phyloP scores from a whole-genome alignment of 495 filamentous ascomycete species.

The Viridothelium virens region DNA sequence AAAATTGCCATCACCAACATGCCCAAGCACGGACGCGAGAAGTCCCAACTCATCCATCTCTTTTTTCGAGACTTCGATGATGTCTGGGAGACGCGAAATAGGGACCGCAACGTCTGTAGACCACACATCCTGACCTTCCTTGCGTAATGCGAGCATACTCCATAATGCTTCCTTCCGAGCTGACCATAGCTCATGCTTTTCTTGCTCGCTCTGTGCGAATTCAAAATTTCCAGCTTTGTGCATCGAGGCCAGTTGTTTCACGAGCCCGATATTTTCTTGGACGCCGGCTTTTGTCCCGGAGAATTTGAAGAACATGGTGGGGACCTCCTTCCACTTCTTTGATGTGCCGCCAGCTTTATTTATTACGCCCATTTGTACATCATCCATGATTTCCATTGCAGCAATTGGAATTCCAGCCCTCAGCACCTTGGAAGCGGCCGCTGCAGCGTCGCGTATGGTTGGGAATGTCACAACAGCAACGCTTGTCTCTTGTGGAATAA shows the following conservation, averaged over 20 bases:
- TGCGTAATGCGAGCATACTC: conserved; percentile 58
- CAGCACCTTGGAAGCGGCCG: conserved; percentile 72
- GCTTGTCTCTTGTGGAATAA: conserved; percentile 63
- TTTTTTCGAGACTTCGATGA: conserved; percentile 71
- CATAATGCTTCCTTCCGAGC: conserved; percentile 65
- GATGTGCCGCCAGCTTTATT: conserved; percentile 69
- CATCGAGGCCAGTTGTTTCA: conserved; percentile 55
- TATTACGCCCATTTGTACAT: conserved; percentile 89
- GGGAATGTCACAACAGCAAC: conserved; percentile 81
- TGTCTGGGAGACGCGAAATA: conserved; percentile 60
- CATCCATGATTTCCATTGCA: conserved; percentile 86
- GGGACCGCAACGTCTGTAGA: conserved; percentile 80
- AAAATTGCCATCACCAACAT: conserved; percentile 81
- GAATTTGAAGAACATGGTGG: conserved; percentile 95
- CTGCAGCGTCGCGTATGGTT: conserved; percentile 68
- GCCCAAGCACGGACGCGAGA: conserved; percentile 66
- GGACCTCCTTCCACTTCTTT: conserved; percentile 64
- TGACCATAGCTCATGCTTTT: conserved; percentile 74
- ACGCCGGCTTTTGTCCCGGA: conserved; percentile 65
- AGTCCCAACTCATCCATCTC: conserved; percentile 61
- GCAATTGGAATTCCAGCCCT: conserved; percentile 73
- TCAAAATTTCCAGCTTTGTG: conserved; percentile 63
- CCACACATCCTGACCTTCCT: conserved; percentile 61
- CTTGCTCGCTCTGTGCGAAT: conserved; percentile 61
- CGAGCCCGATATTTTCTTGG: conserved; percentile 72